Conservation (phyloP, 176 grass and related monocot genomes). For the Zoysia japonica region DNA sequence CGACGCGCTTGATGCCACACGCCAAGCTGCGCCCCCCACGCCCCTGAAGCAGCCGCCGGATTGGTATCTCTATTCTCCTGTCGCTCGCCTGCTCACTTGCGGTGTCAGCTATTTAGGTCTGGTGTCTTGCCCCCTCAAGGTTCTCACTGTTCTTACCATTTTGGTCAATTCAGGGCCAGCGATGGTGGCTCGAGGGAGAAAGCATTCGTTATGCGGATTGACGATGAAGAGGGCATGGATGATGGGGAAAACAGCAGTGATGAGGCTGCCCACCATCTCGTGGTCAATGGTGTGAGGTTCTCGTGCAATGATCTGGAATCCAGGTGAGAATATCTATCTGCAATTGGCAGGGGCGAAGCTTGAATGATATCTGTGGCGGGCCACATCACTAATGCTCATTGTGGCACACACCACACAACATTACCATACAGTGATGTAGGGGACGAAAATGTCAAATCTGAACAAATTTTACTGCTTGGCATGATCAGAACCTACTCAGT, state of each 20-base stretch:
- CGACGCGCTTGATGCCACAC: constrained; percentile 35
- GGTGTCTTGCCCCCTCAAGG: not conserved
- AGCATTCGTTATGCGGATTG: constrained; percentile 54
- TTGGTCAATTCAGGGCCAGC: constrained; percentile 32
- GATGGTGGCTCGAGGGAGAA: constrained; percentile 20
- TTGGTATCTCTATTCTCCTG: constrained; percentile 4
- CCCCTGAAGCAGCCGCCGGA: constrained; percentile 45
- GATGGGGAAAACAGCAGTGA: constrained; percentile 22
- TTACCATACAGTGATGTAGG: not conserved
- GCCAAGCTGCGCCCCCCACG: not conserved
- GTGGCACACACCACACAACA: not conserved
- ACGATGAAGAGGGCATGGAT: constrained; percentile 41
- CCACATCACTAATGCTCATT: too few species aligned
- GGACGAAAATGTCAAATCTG: not conserved
- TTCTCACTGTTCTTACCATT: not conserved
- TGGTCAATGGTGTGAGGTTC: constrained; percentile 35
- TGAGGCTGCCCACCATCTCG: not conserved
- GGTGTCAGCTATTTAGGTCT: too few species aligned
- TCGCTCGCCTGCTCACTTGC: not conserved
- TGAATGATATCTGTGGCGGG: not conserved
- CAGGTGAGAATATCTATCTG: constrained; percentile 36
- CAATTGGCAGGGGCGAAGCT: not conserved
- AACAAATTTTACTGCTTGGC: not conserved
- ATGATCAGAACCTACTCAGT: not conserved
- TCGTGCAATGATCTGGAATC: constrained; percentile 30